Conservation (phyloP, 2,329 filamentous ascomycete species). For the Exophiala sideris region DNA sequence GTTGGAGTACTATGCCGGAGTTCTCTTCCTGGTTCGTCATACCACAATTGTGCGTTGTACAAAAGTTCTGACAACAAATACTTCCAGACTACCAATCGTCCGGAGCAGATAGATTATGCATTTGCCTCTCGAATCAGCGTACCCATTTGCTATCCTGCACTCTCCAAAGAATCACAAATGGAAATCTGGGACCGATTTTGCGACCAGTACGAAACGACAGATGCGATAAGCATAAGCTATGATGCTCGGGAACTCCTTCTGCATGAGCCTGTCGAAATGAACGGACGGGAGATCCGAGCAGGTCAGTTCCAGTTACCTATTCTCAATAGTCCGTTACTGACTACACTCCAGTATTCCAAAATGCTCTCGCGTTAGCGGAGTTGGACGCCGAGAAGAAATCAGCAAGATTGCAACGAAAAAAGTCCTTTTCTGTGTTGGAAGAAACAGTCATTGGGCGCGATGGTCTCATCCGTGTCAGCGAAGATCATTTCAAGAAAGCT, state of each 20-base stretch:
- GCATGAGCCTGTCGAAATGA: conserved; percentile 25
- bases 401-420: too few species aligned
- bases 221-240: conserved; percentile 13
- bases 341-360: conserved; percentile 21
- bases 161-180: too few species aligned
- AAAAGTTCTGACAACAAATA: too few species aligned
- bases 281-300: conserved; percentile 31
- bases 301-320: too few species aligned
- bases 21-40: conserved; percentile 18
- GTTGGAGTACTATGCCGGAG: conserved; percentile 28
- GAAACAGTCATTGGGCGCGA: too few species aligned
- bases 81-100: conserved; percentile 24
- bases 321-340: too few species aligned
- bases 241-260: conserved; percentile 14
- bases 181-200: too few species aligned
- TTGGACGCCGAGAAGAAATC: background rate
- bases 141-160: conserved; percentile 25
- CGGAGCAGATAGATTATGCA: conserved; percentile 30
- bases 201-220: background rate
- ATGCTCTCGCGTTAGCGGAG: conserved; percentile 12
- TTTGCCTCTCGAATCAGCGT: conserved; percentile 32
- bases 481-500: too few species aligned
- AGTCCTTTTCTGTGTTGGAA: too few species aligned
- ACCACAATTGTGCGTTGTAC: too few species aligned
- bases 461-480: too few species aligned